Evolutionary conservation across 2,329 filamentous ascomycete species (phyloP).

Genomic region (Monilinia fructigena): DNA sequence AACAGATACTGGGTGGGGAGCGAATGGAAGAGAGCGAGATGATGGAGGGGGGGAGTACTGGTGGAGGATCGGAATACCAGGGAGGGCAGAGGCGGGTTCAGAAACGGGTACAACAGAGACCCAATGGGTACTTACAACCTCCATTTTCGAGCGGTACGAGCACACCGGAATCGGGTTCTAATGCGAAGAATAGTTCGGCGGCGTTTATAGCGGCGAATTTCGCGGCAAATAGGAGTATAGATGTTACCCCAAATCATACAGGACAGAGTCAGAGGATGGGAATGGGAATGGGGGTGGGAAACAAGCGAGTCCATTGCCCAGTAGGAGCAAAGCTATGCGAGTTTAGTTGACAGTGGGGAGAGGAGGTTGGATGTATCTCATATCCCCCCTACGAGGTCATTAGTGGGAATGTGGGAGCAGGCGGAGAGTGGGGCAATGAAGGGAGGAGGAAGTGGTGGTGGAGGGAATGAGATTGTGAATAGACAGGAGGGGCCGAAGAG

Average conservation of each 20-base stretch:
- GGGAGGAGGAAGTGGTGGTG: neutral
- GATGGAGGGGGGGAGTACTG: constrained; percentile 7
- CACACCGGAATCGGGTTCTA: neutral
- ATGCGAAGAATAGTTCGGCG: constrained; percentile 40
- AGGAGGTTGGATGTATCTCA: constrained; percentile 37
- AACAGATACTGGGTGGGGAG: constrained; percentile 23
- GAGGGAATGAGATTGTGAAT: neutral
- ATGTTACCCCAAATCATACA: constrained; percentile 48
- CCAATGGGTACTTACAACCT: constrained; percentile 14
- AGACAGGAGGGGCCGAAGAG: constrained; percentile 22
- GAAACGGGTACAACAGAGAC: constrained; percentile 13
- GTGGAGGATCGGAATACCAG: constrained; percentile 1
- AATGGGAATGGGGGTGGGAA: neutral
- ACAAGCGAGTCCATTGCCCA: constrained; percentile 3
- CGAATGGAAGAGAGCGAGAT: constrained; percentile 10
- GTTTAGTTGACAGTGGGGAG: constrained; percentile 11
- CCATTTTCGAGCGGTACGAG: neutral
- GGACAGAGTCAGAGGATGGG: constrained; percentile 26
- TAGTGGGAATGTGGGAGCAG: constrained; percentile 69
- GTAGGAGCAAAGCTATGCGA: constrained; percentile 18
- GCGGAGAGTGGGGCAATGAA: constrained; percentile 34
- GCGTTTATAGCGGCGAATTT: constrained; percentile 62
- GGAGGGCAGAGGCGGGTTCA: neutral
- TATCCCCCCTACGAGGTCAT: constrained; percentile 60
- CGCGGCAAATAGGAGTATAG: constrained; percentile 60